Conservation (phyloP, 495 filamentous ascomycete species). For the Xylaria telfairii region DNA sequence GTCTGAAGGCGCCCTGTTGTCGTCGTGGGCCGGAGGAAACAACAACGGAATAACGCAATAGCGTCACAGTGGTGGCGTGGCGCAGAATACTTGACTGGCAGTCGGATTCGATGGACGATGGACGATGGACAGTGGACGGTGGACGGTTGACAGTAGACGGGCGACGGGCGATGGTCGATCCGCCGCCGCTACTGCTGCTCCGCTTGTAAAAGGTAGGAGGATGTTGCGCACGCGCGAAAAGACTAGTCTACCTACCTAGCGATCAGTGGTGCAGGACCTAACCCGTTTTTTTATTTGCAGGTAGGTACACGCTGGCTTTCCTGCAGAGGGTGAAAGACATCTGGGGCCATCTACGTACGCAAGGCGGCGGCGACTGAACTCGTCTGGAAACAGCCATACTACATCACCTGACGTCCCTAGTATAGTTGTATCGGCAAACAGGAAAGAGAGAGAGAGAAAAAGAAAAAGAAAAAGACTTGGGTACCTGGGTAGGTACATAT, state of each 20-base stretch:
- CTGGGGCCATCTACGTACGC: constrained; percentile 6
- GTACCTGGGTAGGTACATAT: too few species aligned
- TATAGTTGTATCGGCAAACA: background rate
- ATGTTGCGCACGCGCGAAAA: background rate
- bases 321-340: background rate
- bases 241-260: constrained; percentile 7
- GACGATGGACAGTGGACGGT: background rate
- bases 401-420: constrained; percentile 7
- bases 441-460: background rate
- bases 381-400: background rate
- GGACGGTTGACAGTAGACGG: too few species aligned
- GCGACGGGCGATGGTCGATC: background rate
- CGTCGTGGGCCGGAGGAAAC: background rate
- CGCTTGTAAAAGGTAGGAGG: background rate
- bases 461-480: background rate
- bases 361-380: background rate
- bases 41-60: background rate
- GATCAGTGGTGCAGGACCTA: constrained; percentile 13
- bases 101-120: background rate
- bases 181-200: background rate
- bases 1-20: constrained; percentile 6
- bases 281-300: background rate
- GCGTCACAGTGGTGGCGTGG: background rate
- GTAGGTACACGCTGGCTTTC: background rate
- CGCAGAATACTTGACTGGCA: background rate